Conservation (phyloP, 495 filamentous ascomycete genomes). For the Xylaria longipes region DNA sequence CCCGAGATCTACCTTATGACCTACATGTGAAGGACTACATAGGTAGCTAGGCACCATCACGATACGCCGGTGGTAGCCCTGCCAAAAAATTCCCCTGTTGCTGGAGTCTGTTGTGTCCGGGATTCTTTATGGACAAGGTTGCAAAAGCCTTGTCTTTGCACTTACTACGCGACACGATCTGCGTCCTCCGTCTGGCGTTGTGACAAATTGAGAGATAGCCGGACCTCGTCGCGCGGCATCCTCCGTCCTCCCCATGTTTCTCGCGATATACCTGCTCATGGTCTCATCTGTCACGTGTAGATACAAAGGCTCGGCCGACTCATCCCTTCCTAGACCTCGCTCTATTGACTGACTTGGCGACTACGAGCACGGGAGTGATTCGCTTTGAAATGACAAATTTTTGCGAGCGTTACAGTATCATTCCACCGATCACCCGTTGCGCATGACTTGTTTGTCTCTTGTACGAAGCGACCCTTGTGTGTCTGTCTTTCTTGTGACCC, state of each 20-base stretch:
- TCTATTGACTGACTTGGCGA: not conserved
- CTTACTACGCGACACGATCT: slow-evolving; percentile 12
- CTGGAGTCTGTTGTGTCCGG: not conserved
- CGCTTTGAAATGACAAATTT: slow-evolving; percentile 12
- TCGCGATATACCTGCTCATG: slow-evolving; percentile 8
- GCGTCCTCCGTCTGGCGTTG: slow-evolving; percentile 12
- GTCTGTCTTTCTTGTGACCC: slow-evolving; percentile 2
- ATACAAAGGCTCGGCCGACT: not conserved
- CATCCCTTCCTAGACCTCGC: not conserved
- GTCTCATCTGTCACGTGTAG: slow-evolving; percentile 1
- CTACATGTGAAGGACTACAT: slow-evolving; percentile 22
- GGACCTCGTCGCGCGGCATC: slow-evolving; percentile 3
- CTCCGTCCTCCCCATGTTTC: slow-evolving; percentile 1
- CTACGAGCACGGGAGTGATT: not conserved
- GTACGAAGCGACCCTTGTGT: slow-evolving; percentile 5
- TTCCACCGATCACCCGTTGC: not conserved
- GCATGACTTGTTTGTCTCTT: slow-evolving; percentile 13
- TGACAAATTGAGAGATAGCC: slow-evolving; percentile 3
- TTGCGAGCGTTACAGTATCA: not conserved
- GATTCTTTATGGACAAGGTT: not conserved
- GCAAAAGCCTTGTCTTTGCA: not conserved
- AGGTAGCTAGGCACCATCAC: not conserved
- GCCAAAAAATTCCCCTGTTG: not conserved
- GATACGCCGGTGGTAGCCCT: not conserved
- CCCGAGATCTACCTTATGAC: slow-evolving; percentile 24